Evolutionary conservation across 306 rosid genomes (phyloP).

Genomic region (Trichosanthes cucumerina): DNA sequence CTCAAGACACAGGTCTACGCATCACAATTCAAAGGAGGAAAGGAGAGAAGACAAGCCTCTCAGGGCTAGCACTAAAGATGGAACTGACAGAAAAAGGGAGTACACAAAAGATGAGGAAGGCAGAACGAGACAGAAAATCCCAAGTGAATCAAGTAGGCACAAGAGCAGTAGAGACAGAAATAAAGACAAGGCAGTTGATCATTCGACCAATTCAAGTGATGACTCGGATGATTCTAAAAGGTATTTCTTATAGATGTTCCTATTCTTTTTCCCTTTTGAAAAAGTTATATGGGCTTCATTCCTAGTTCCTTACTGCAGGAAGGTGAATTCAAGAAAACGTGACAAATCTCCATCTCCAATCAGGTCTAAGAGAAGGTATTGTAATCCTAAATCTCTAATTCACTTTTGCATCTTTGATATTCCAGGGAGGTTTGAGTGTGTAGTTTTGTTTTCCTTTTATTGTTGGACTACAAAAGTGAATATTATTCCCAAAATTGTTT

Average conservation of each 20-base stretch:
- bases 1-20: constrained; percentile 56
- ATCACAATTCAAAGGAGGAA: constrained; percentile 47
- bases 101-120: constrained; percentile 55
- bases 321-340: constrained; percentile 59
- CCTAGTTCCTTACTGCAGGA: constrained; percentile 45
- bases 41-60: constrained; percentile 50
- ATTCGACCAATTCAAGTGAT: constrained; percentile 56
- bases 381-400: background rate
- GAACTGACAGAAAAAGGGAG: constrained; percentile 48
- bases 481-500: background rate
- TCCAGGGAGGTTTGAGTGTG: background rate
- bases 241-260: constrained; percentile 25
- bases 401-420: background rate
- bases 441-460: background rate
- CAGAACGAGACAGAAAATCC: constrained; percentile 48
- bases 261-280: constrained; percentile 9
- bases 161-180: constrained; percentile 59
- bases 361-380: constrained; percentile 85
- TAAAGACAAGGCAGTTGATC: constrained; percentile 30
- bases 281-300: constrained; percentile 16
- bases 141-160: constrained; percentile 51
- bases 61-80: constrained; percentile 45
- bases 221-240: constrained; percentile 80
- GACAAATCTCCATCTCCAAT: constrained; percentile 71
- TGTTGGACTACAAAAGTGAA: background rate